A percentile compares a stretch with the other conserved stretches of the same genome.
These are phyloP conservation scores for Trichoderma atroviride DNA, from an alignment of 2,329 filamentous ascomycete species.

Conservation along the genomic window DNA sequence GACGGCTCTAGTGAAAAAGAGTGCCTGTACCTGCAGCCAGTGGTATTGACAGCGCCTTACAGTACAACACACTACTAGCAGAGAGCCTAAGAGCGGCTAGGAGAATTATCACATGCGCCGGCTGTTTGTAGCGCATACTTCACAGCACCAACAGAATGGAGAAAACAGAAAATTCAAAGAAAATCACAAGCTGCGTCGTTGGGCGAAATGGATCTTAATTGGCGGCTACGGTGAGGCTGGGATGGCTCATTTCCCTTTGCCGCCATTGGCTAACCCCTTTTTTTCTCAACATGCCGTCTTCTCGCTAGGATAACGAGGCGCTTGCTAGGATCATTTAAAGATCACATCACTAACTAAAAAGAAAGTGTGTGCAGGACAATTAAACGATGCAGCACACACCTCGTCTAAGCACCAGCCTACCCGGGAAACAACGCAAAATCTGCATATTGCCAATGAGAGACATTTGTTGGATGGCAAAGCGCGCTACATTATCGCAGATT, in stretches of 20 bases:
- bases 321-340: constrained; percentile 4
- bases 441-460: background rate
- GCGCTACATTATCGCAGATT: background rate
- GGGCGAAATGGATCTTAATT: background rate
- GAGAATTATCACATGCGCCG: background rate
- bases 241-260: background rate
- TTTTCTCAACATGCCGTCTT: background rate
- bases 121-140: too few species aligned
- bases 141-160: background rate
- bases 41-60: background rate
- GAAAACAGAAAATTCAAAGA: background rate
- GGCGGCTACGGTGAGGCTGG: constrained; percentile 17
- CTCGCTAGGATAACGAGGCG: constrained; percentile 15
- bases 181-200: background rate
- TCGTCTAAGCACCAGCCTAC: background rate
- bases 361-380: background rate
- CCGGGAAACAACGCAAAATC: background rate
- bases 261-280: constrained; percentile 25
- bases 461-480: background rate
- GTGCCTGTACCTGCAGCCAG: too few species aligned
- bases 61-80: background rate
- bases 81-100: background rate
- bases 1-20: background rate
- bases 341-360: background rate
- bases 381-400: constrained; percentile 10